Evolutionary conservation across 202 grass and related monocot genomes (phyloP).

Genomic region (Eragrostis tef): DNA sequence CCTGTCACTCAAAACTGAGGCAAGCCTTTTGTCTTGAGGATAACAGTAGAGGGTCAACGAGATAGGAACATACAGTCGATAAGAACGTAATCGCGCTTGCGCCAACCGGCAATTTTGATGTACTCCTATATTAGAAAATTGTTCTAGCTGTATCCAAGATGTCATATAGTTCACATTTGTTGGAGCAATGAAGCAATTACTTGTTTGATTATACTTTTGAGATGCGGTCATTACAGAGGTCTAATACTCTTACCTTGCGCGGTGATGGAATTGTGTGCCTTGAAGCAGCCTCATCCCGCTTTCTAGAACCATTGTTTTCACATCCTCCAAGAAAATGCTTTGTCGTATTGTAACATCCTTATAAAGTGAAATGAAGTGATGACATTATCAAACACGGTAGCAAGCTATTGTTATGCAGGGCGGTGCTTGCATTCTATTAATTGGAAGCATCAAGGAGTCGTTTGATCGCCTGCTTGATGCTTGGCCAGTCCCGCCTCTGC

Average conservation of each 20-base stretch:
- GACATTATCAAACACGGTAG: no score
- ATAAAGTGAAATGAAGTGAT: no score
- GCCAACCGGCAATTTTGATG: constrained; percentile 6
- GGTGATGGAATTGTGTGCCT: not conserved
- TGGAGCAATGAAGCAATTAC: not conserved
- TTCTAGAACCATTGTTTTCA: no score
- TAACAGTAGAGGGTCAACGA: not conserved
- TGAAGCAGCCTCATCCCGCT: no score
- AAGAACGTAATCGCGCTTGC: not conserved
- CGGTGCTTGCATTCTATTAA: no score
- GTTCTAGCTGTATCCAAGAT: not conserved
- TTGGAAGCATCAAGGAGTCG: no score
- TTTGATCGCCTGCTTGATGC: no score
- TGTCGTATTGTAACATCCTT: no score
- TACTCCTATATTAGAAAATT: constrained; percentile 1
- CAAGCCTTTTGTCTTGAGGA: not conserved
- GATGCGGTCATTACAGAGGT: not conserved
- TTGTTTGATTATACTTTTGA: not conserved
- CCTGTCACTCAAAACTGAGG: not conserved
- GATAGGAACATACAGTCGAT: not conserved
- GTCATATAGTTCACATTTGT: not conserved
- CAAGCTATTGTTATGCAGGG: no score
- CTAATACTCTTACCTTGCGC: no score
- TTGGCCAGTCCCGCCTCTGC: no score
- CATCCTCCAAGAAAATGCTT: no score